phyloP scores from a whole-genome alignment of 2,329 filamentous ascomycete species.

The Alternaria sp. region DNA sequence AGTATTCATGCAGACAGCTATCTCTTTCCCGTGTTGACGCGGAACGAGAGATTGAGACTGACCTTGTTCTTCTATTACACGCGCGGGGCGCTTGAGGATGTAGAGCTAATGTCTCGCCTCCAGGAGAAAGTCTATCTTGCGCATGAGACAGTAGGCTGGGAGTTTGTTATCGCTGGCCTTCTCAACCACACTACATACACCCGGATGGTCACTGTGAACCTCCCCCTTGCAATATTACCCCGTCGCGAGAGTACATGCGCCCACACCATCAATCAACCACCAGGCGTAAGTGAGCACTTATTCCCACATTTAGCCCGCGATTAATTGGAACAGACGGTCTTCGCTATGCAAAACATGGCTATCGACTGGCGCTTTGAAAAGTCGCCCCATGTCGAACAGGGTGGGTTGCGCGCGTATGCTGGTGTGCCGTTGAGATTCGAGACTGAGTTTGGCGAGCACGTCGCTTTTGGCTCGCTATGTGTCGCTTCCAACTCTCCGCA shows the following conservation, averaged over 20 bases:
- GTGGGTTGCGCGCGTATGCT: slow-evolving; percentile 55
- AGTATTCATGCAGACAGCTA: slow-evolving; percentile 37
- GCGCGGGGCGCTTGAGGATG: slow-evolving; percentile 51
- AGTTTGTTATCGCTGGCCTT: slow-evolving; percentile 57
- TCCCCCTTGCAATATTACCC: slow-evolving; percentile 55
- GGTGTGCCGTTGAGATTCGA: slow-evolving; percentile 54
- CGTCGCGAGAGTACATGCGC: slow-evolving; percentile 58
- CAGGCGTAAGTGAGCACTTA: slow-evolving; percentile 34
- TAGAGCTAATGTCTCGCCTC: slow-evolving; percentile 53
- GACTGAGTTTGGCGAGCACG: slow-evolving; percentile 52
- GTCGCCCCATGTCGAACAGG: slow-evolving; percentile 54
- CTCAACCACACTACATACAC: slow-evolving; percentile 56
- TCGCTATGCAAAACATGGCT: slow-evolving; percentile 54
- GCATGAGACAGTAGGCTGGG: slow-evolving; percentile 56
- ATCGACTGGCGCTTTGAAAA: slow-evolving; percentile 57
- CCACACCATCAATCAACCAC: slow-evolving; percentile 53
- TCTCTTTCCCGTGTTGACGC: slow-evolving; percentile 47
- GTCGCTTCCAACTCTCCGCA: slow-evolving; percentile 52
- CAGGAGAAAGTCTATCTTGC: slow-evolving; percentile 56
- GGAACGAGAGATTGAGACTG: slow-evolving; percentile 50
- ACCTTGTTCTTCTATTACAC: slow-evolving; percentile 59
- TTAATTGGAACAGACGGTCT: slow-evolving; percentile 44
- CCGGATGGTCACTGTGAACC: slow-evolving; percentile 54
- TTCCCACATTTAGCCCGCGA: slow-evolving; percentile 1
- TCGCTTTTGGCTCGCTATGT: slow-evolving; percentile 57